A percentile compares a stretch with the other conserved stretches of the same genome.
Evolutionary conservation across 495 filamentous ascomycete genomes (phyloP).

Genomic region (Trichoderma virens): DNA sequence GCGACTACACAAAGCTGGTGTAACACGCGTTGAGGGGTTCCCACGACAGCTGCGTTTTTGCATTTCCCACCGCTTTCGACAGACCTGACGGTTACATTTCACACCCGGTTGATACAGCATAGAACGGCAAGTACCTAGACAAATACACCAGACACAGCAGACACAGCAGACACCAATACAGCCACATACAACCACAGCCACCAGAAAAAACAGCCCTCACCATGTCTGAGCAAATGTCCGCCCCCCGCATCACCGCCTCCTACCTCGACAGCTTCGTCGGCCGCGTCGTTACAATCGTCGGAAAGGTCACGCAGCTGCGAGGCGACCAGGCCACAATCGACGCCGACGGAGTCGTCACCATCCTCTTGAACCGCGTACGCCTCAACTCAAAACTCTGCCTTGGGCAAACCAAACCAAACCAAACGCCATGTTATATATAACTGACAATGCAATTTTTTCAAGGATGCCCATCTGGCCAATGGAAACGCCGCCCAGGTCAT

Average conservation of each 20-base stretch:
- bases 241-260: conserved; percentile 60
- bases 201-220: neutral
- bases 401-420: no score
- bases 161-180: neutral
- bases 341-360: conserved; percentile 63
- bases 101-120: neutral
- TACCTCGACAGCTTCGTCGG: conserved; percentile 62
- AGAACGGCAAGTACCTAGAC: neutral
- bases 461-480: conserved; percentile 72
- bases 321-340: conserved; percentile 77
- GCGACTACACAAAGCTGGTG: neutral
- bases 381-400: neutral
- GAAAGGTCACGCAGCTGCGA: conserved; percentile 70
- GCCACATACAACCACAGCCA: neutral
- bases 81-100: neutral
- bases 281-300: conserved; percentile 74
- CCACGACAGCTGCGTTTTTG: neutral
- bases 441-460: conserved; percentile 13
- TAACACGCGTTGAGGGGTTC: neutral
- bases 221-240: conserved; percentile 45
- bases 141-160: neutral
- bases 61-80: no score
- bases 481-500: conserved; percentile 81
- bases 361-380: conserved; percentile 63
- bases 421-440: neutral